These are phyloP conservation scores for Monosporascus sp. DNA, from an alignment of 2,329 filamentous ascomycete species.

Conservation along the genomic window DNA sequence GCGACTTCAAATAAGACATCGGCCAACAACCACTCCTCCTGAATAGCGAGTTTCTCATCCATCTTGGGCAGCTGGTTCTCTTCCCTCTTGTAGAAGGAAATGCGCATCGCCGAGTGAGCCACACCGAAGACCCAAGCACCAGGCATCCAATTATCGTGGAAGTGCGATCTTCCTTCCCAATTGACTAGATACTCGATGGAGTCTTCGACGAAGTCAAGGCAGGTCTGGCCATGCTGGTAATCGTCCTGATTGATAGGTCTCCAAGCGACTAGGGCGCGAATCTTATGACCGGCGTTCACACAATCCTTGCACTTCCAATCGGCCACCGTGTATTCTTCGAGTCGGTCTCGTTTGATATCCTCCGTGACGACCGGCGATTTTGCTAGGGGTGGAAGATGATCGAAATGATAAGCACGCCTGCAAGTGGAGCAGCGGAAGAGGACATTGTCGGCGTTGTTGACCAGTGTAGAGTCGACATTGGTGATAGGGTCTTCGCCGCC, in stretches of 20 bases:
- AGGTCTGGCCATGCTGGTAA: slow-evolving; percentile 47
- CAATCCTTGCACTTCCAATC: slow-evolving; percentile 83
- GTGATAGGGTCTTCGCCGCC: slow-evolving; percentile 71
- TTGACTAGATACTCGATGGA: slow-evolving; percentile 91
- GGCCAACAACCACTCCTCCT: slow-evolving; percentile 76
- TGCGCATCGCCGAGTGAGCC: slow-evolving; percentile 58
- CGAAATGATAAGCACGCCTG: slow-evolving; percentile 73
- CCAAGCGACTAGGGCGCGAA: slow-evolving; percentile 83
- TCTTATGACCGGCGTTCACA: slow-evolving; percentile 55
- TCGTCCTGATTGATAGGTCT: slow-evolving; percentile 58
- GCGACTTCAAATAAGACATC: slow-evolving; percentile 86
- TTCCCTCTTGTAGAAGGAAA: slow-evolving; percentile 69
- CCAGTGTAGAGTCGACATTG: slow-evolving; percentile 50
- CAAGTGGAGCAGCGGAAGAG: slow-evolving; percentile 80
- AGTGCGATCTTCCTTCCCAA: slow-evolving; percentile 78
- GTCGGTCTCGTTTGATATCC: slow-evolving; percentile 54
- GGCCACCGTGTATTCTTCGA: slow-evolving; percentile 62
- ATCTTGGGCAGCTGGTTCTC: slow-evolving; percentile 59
- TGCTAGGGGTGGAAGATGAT: slow-evolving; percentile 63
- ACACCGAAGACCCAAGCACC: slow-evolving; percentile 84
- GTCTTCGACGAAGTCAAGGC: slow-evolving; percentile 60
- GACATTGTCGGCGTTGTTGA: slow-evolving; percentile 73
- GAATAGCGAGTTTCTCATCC: slow-evolving; percentile 72
- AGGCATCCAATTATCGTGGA: slow-evolving; percentile 78
- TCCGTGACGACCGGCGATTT: slow-evolving; percentile 33